A percentile compares a stretch with the other conserved stretches of the same genome.
Conservation (phyloP, 176 grass and related monocot genomes). For the Dendrocalamus sinicus region DNA sequence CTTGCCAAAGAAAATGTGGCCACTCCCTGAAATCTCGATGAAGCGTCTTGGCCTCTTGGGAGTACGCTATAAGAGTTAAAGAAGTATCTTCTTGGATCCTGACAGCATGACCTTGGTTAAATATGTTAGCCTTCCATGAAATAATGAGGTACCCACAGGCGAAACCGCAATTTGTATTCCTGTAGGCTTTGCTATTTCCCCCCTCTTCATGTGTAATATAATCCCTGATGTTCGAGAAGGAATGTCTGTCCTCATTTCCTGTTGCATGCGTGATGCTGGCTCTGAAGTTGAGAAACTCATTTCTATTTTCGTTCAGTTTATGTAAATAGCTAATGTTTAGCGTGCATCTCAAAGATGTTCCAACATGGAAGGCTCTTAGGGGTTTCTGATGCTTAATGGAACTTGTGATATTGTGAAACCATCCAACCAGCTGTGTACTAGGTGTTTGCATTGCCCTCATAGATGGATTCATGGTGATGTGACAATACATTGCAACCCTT, state of each 20-base stretch:
- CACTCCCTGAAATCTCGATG: conserved; percentile 48
- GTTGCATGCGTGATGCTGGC: neutral
- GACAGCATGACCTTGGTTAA: neutral
- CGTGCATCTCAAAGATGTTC: too few species aligned
- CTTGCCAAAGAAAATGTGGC: conserved; percentile 69
- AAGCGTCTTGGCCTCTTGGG: neutral
- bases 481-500: too few species aligned
- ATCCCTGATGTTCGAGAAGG: neutral
- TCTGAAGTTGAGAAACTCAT: neutral
- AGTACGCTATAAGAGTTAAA: neutral
- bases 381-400: too few species aligned
- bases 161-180: neutral
- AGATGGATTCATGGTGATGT: too few species aligned
- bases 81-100: conserved; percentile 11
- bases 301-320: neutral
- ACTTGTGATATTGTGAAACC: too few species aligned
- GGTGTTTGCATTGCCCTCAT: too few species aligned
- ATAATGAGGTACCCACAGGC: conserved; percentile 2
- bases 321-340: too few species aligned
- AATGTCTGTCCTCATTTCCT: neutral
- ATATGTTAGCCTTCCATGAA: neutral
- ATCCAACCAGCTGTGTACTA: too few species aligned
- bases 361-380: too few species aligned
- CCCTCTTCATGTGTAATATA: conserved; percentile 26
- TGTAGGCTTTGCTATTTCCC: conserved; percentile 5